A percentile compares a stretch with the other conserved stretches of the same genome.
These are phyloP conservation scores for Sporothrix brunneoviolacea DNA, from an alignment of 2,329 filamentous ascomycete genomes.

Conservation along the genomic window DNA sequence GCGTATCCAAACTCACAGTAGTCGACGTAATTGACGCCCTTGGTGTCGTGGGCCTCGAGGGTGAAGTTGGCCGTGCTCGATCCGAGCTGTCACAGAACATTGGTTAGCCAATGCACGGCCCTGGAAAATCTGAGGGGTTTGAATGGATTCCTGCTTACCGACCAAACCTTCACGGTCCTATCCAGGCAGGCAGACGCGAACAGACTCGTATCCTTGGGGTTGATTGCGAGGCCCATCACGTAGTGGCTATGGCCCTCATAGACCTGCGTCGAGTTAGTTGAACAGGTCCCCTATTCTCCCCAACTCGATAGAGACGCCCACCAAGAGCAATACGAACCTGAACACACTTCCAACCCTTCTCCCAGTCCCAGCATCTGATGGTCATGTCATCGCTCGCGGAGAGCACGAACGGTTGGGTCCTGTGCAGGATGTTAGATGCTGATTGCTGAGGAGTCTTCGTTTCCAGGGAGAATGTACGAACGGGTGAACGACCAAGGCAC, in stretches of 20 bases:
- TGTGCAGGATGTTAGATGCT: constrained; percentile 7
- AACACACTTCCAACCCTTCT: constrained; percentile 97
- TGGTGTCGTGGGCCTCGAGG: constrained; percentile 91
- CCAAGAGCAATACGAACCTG: too few species aligned
- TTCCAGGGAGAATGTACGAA: not conserved
- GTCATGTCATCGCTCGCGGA: constrained; percentile 98
- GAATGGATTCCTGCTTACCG: constrained; percentile 34
- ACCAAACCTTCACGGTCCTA: constrained; percentile 68
- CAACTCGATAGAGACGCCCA: too few species aligned
- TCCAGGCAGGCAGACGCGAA: constrained; percentile 93
- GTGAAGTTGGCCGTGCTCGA: constrained; percentile 94
- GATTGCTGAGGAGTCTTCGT: too few species aligned
- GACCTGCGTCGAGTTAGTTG: too few species aligned
- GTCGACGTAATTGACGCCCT: constrained; percentile 97
- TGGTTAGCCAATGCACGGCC: too few species aligned
- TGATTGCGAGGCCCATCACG: constrained; percentile 94
- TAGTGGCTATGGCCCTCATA: constrained; percentile 94
- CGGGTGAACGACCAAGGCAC: constrained; percentile 91
- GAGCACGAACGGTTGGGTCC: constrained; percentile 84
- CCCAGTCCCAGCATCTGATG: constrained; percentile 98
- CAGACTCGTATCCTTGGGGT: constrained; percentile 92
- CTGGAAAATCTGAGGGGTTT: too few species aligned
- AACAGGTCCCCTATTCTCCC: too few species aligned
- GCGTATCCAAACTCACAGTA: constrained; percentile 42
- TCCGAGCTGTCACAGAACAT: constrained; percentile 52